phyloP scores from a whole-genome alignment of 495 filamentous ascomycete species.

The Trichoderma reesei region DNA sequence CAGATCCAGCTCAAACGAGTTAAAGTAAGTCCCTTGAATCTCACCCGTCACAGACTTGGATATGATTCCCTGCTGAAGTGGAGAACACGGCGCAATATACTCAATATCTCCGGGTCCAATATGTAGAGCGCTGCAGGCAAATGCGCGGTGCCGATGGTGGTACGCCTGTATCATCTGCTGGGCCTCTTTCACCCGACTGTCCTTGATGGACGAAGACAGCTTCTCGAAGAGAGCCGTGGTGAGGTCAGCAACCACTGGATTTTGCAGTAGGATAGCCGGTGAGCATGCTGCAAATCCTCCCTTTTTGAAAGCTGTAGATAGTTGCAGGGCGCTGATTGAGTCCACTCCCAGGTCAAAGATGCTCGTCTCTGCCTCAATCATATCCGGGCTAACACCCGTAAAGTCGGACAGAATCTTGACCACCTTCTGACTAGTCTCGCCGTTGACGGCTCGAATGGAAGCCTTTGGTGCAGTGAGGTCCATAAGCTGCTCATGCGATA shows the following conservation, averaged over 20 bases:
- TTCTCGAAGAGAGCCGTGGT: constrained; percentile 12
- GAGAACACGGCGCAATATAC: constrained; percentile 63
- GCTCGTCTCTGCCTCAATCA: constrained; percentile 46
- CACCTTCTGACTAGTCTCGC: constrained; percentile 30
- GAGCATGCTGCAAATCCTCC: constrained; percentile 46
- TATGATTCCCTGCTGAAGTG: constrained; percentile 74
- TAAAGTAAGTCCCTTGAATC: constrained; percentile 52
- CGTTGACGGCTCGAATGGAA: background rate
- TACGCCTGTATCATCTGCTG: constrained; percentile 22
- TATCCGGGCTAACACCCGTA: constrained; percentile 27
- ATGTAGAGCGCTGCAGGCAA: constrained; percentile 36
- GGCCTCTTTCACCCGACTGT: constrained; percentile 11
- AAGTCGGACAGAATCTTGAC: constrained; percentile 41
- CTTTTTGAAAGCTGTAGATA: constrained; percentile 43
- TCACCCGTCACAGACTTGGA: constrained; percentile 49
- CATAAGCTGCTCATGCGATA: constrained; percentile 47
- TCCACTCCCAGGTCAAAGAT: constrained; percentile 78
- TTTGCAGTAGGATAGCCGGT: constrained; percentile 55
- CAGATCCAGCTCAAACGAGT: constrained; percentile 53
- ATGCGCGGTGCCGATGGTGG: constrained; percentile 17
- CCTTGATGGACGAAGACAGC: background rate
- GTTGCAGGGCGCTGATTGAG: constrained; percentile 65
- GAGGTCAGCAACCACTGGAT: constrained; percentile 33
- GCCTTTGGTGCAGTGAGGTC: background rate
- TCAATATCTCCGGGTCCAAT: constrained; percentile 45